Percentiles rank a stretch among this genome's conserved stretches.
These are phyloP conservation scores for Hericium coralloides DNA, from an alignment of 768 basidiomycete species.

Conservation along the genomic window DNA sequence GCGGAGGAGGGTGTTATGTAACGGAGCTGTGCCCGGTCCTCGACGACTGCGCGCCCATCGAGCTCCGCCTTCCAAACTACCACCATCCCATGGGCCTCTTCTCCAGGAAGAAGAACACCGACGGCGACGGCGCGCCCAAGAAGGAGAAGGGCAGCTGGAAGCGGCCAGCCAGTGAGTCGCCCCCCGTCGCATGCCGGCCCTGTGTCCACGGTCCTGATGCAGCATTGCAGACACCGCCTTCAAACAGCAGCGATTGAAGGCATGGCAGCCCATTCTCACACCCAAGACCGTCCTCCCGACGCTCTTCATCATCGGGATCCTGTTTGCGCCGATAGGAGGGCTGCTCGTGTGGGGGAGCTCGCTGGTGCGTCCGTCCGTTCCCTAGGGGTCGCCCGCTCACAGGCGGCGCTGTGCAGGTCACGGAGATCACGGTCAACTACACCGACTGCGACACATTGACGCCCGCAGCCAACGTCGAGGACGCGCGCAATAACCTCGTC, in stretches of 20 bases:
- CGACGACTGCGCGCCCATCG: too few species aligned
- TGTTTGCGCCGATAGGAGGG: constrained; percentile 95
- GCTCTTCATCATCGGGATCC: constrained; percentile 86
- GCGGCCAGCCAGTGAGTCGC: constrained; percentile 67
- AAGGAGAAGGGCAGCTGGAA: constrained; percentile 85
- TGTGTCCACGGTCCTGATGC: constrained; percentile 13
- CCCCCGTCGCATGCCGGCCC: background rate
- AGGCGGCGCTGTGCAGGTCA: constrained; percentile 41
- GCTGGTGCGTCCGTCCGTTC: constrained; percentile 30
- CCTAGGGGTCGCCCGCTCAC: background rate
- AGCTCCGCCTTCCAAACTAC: background rate
- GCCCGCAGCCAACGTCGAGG: constrained; percentile 28
- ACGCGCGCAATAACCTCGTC: constrained; percentile 32
- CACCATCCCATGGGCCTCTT: constrained; percentile 22
- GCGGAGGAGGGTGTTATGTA: too few species aligned
- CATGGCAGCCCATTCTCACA: constrained; percentile 99
- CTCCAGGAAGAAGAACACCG: constrained; percentile 19
- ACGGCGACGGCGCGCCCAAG: constrained; percentile 35
- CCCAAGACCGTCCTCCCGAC: constrained; percentile 97
- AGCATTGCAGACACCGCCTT: constrained; percentile 79
- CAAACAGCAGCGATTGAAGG: constrained; percentile 98
- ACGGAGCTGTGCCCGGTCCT: too few species aligned
- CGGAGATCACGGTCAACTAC: constrained; percentile 93
- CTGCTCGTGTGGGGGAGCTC: constrained; percentile 88
- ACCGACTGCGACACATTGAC: constrained; percentile 75